These are phyloP conservation scores for Penstemon barbatus DNA, from an alignment of 257 asterid species.

Conservation along the genomic window DNA sequence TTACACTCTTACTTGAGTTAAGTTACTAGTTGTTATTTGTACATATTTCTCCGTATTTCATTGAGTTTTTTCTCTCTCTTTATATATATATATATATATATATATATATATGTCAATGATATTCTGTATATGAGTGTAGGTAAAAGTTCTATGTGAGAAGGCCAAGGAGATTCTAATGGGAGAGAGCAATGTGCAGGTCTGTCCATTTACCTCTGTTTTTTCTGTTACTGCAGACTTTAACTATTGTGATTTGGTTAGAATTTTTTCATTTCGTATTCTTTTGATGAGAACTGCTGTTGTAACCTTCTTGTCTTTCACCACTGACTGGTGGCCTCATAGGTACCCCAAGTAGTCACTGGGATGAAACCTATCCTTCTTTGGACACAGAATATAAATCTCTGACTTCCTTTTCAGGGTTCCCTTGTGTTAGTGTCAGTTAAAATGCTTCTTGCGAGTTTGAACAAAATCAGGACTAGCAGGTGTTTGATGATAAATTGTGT, in stretches of 20 bases:
- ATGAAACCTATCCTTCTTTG: conserved; percentile 9
- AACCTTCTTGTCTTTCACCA: conserved; percentile 11
- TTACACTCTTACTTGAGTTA: not conserved
- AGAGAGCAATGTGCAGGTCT: conserved; percentile 82
- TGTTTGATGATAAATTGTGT: conserved; percentile 13
- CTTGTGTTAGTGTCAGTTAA: conserved; percentile 4
- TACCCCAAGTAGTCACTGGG: conserved; percentile 6
- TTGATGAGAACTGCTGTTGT: conserved; percentile 7
- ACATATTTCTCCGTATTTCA: not conserved
- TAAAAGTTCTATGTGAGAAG: conserved; percentile 66
- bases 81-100: too few relatives aligned
- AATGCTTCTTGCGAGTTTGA: conserved; percentile 20
- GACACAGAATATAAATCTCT: not conserved
- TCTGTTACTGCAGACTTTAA: not conserved
- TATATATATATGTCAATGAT: not conserved
- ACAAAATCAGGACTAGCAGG: not conserved
- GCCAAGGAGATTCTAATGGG: conserved; percentile 77
- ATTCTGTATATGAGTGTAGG: conserved; percentile 41
- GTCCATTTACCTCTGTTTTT: conserved; percentile 3
- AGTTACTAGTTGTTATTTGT: not conserved
- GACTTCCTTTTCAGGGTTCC: conserved; percentile 5
- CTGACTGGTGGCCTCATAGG: not conserved
- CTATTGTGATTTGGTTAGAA: conserved; percentile 18
- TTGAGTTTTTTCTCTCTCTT: not conserved
- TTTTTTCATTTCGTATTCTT: not conserved